Evolutionary conservation across 768 basidiomycete species (phyloP).

Genomic region (Cantharellus anzutake): DNA sequence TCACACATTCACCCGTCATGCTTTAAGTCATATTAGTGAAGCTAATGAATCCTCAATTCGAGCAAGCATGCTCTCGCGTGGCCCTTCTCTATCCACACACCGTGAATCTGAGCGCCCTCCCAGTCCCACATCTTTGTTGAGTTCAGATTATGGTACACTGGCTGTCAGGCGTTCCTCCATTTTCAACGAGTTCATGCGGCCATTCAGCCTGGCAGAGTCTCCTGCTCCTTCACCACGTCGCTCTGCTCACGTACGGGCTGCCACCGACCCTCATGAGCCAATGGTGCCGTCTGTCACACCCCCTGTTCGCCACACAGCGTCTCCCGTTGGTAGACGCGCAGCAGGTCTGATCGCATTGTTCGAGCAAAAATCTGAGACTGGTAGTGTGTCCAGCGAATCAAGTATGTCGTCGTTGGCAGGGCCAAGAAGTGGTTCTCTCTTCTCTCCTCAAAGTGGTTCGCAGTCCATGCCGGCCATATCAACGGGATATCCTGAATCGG

Average conservation of each 20-base stretch:
- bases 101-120: slow-evolving; percentile 20
- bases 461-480: slow-evolving; percentile 10
- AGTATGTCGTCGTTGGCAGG: not conserved
- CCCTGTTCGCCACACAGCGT: slow-evolving; percentile 23
- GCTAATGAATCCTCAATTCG: slow-evolving; percentile 36
- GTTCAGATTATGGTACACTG: slow-evolving; percentile 4
- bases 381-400: not conserved
- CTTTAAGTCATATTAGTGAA: slow-evolving; percentile 60
- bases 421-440: slow-evolving; percentile 12
- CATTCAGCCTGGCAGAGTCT: not conserved
- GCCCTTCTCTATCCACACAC: slow-evolving; percentile 17
- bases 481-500: slow-evolving; percentile 28
- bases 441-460: slow-evolving; percentile 28
- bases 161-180: not conserved
- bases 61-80: not conserved
- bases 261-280: not conserved
- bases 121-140: slow-evolving; percentile 28
- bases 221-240: not conserved
- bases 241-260: not conserved
- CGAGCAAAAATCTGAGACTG: slow-evolving; percentile 26
- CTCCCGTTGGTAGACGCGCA: slow-evolving; percentile 34
- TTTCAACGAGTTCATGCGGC: not conserved
- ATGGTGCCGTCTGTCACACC: slow-evolving; percentile 36
- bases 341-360: slow-evolving; percentile 61
- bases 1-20: slow-evolving; percentile 4